These are phyloP conservation scores for Tylopilus sp. DNA, from an alignment of 1,284 basidiomycete genomes.

Conservation along the genomic window DNA sequence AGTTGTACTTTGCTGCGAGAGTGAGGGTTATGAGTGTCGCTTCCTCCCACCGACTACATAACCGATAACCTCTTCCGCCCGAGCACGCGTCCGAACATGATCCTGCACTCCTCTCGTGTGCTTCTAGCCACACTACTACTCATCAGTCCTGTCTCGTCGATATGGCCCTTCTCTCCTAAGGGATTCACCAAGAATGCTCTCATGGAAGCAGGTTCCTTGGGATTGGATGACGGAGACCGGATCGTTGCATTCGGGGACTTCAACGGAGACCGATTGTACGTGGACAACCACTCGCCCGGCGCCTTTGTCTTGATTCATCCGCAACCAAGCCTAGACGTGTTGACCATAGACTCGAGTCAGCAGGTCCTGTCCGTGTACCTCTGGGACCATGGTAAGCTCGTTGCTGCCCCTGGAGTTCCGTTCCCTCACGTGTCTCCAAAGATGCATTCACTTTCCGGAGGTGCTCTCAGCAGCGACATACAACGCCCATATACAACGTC, in stretches of 20 bases:
- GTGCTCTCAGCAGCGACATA: slow-evolving; percentile 54
- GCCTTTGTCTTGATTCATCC: slow-evolving; percentile 7
- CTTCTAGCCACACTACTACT: slow-evolving; percentile 22
- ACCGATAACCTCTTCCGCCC: slow-evolving; percentile 2
- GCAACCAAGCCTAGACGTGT: slow-evolving; percentile 68
- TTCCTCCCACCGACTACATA: neutral
- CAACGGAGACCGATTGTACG: slow-evolving; percentile 92
- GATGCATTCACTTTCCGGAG: slow-evolving; percentile 61
- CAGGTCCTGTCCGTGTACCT: slow-evolving; percentile 71
- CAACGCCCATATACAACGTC: slow-evolving; percentile 64
- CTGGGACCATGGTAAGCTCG: slow-evolving; percentile 75
- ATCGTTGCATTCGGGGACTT: slow-evolving; percentile 92
- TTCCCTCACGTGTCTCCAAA: slow-evolving; percentile 25
- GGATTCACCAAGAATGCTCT: slow-evolving; percentile 86
- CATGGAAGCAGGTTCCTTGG: slow-evolving; percentile 77
- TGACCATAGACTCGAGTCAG: slow-evolving; percentile 71
- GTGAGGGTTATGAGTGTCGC: slow-evolving; percentile 9
- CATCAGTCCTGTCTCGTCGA: slow-evolving; percentile 29
- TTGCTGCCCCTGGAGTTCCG: neutral
- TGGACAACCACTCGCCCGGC: neutral
- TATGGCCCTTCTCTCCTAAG: slow-evolving; percentile 83
- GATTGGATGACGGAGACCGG: slow-evolving; percentile 67
- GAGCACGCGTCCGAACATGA: neutral
- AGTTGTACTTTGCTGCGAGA: neutral
- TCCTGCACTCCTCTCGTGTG: neutral